Conservation (phyloP, 192 early-diverging fungal species). For the Podila horticola region DNA sequence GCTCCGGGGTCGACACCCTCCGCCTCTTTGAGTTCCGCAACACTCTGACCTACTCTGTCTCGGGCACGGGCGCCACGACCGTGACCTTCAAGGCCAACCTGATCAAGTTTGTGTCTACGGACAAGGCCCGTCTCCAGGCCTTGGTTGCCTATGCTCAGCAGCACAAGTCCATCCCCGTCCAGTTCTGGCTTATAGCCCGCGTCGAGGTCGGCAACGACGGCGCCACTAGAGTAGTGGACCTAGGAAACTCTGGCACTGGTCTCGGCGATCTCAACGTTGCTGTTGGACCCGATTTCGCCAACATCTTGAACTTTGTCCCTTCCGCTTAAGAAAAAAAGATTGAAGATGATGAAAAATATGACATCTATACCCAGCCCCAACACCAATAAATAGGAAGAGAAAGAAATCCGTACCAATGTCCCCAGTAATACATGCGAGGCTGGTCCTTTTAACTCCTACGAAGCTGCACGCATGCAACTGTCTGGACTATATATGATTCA, state of each 20-base stretch:
- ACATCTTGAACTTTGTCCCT: background rate
- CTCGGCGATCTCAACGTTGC: background rate
- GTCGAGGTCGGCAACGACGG: background rate
- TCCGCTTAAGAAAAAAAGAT: background rate
- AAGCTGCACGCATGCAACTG: no score
- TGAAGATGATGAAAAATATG: no score
- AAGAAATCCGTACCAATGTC: no score
- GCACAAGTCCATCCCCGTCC: constrained; percentile 16
- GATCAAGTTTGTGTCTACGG: background rate
- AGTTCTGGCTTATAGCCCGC: background rate
- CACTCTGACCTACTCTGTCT: constrained; percentile 15
- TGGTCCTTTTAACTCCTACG: no score
- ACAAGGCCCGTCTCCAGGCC: background rate
- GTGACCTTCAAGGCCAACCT: constrained; percentile 19
- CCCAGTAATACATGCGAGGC: no score
- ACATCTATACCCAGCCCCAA: no score
- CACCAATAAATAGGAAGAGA: no score
- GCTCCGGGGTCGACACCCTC: background rate
- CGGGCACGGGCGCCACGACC: constrained; percentile 14
- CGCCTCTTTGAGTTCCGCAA: constrained; percentile 20
- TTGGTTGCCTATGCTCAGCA: constrained; percentile 18
- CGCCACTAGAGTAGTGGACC: background rate
- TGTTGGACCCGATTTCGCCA: background rate
- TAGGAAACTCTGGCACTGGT: background rate
- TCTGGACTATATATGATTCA: no score